Evolutionary conservation across 345 rosid species (phyloP).

Genomic region (Acer yangbiense): DNA sequence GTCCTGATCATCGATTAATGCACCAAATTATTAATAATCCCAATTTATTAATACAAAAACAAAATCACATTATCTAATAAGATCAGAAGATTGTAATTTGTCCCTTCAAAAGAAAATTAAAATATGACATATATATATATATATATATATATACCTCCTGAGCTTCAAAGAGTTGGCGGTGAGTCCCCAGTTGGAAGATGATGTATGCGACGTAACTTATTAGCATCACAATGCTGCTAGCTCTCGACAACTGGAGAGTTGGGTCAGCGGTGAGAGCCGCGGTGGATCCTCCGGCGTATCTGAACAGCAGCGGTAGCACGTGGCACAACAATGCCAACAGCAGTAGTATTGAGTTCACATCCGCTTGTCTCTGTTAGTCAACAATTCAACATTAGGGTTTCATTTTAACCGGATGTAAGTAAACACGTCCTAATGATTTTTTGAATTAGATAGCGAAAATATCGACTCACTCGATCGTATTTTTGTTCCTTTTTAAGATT

Average conservation of each 20-base stretch:
- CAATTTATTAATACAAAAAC: not conserved
- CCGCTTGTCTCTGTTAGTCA: constrained; percentile 75
- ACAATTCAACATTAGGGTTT: not conserved
- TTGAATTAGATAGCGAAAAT: no score
- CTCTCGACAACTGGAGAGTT: constrained; percentile 65
- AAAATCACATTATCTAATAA: not conserved
- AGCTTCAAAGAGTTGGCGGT: constrained; percentile 68
- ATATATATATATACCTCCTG: constrained; percentile 39
- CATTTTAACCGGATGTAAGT: no score
- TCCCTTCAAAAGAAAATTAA: not conserved
- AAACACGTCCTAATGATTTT: no score
- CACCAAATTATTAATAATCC: constrained; percentile 4
- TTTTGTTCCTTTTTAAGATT: constrained; percentile 66
- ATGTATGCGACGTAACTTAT: constrained; percentile 72
- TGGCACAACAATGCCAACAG: constrained; percentile 76
- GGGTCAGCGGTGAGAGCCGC: constrained; percentile 35
- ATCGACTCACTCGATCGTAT: constrained; percentile 64
- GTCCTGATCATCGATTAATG: constrained; percentile 39
- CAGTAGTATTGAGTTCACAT: constrained; percentile 71
- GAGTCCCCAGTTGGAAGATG: constrained; percentile 80
- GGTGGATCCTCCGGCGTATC: constrained; percentile 34
- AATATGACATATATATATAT: not conserved
- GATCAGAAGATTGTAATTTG: not conserved
- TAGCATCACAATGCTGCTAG: constrained; percentile 83
- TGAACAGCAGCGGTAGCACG: constrained; percentile 65